Evolutionary conservation across 2,329 filamentous ascomycete genomes (phyloP).

Genomic region (Delphinella strobiligena): DNA sequence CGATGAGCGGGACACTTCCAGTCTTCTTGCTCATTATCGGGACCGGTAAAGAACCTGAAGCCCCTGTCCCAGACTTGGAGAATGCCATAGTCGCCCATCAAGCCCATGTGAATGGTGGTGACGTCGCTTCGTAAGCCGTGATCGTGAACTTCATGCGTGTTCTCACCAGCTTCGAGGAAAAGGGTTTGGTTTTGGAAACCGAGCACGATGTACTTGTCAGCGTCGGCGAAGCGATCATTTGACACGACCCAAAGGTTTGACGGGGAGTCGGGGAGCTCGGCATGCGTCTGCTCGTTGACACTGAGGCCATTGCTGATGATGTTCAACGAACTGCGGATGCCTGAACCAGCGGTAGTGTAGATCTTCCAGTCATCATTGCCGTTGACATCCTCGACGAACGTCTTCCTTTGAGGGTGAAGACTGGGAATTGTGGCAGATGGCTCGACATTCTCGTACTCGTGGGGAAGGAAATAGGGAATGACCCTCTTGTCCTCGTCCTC

Average conservation of each 20-base stretch:
- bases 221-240: conserved; percentile 66
- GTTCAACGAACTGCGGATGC: conserved; percentile 79
- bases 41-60: conserved; percentile 12
- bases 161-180: conserved; percentile 90
- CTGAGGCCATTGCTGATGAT: conserved; percentile 87
- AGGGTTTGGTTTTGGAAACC: conserved; percentile 84
- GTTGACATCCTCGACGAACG: conserved; percentile 81
- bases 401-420: conserved; percentile 83
- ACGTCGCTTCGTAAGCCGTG: conserved; percentile 84
- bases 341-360: conserved; percentile 80
- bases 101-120: conserved; percentile 81
- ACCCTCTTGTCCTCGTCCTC: conserved; percentile 59
- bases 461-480: conserved; percentile 75
- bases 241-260: conserved; percentile 94
- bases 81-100: conserved; percentile 66
- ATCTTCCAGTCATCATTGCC: conserved; percentile 94
- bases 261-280: conserved; percentile 76
- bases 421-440: conserved; percentile 76
- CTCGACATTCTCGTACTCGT: conserved; percentile 68
- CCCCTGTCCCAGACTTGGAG: conserved; percentile 12
- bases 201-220: conserved; percentile 89
- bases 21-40: conserved; percentile 10
- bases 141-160: conserved; percentile 88
- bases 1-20: conserved; percentile 60
- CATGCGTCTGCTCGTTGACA: conserved; percentile 92